Evolutionary conservation across 179 eudicot genomes (phyloP).

Genomic region (Camellia oleifera): DNA sequence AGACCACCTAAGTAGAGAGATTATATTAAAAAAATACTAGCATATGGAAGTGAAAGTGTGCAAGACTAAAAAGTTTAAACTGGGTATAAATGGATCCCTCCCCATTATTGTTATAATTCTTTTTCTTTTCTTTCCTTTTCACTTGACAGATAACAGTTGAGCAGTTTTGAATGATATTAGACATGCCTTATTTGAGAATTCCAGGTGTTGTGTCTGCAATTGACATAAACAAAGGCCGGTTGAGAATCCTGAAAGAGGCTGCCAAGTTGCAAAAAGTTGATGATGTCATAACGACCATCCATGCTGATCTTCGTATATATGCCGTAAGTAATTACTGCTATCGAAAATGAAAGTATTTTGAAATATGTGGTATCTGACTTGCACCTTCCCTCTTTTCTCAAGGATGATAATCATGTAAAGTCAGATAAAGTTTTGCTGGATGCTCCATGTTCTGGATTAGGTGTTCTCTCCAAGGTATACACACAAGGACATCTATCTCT

Average conservation of each 20-base stretch:
- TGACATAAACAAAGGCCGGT: slow-evolving; percentile 84
- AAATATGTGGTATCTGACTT: not conserved
- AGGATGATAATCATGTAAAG: slow-evolving; percentile 41
- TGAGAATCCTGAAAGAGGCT: slow-evolving; percentile 81
- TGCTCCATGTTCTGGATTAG: slow-evolving; percentile 97
- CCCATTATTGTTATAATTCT: not conserved
- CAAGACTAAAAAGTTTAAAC: not conserved
- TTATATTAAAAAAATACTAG: not conserved
- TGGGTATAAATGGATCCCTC: not conserved
- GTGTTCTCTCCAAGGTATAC: slow-evolving; percentile 91
- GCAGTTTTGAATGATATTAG: slow-evolving; percentile 8
- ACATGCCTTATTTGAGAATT: slow-evolving; percentile 9
- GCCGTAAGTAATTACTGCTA: slow-evolving; percentile 41
- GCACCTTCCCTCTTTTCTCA: slow-evolving; percentile 12
- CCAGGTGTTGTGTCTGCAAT: slow-evolving; percentile 74
- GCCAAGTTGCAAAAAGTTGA: slow-evolving; percentile 72
- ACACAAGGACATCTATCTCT: slow-evolving; percentile 3
- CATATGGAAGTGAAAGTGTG: not conserved
- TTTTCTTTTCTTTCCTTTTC: not conserved
- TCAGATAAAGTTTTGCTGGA: slow-evolving; percentile 83
- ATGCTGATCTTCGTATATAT: slow-evolving; percentile 77
- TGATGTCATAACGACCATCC: slow-evolving; percentile 60
- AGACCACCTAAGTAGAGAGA: not conserved
- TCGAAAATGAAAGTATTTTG: not conserved
- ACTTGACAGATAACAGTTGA: not conserved